These are phyloP conservation scores for Lactarius trivialis DNA, from an alignment of 768 basidiomycete genomes.

Conservation along the genomic window DNA sequence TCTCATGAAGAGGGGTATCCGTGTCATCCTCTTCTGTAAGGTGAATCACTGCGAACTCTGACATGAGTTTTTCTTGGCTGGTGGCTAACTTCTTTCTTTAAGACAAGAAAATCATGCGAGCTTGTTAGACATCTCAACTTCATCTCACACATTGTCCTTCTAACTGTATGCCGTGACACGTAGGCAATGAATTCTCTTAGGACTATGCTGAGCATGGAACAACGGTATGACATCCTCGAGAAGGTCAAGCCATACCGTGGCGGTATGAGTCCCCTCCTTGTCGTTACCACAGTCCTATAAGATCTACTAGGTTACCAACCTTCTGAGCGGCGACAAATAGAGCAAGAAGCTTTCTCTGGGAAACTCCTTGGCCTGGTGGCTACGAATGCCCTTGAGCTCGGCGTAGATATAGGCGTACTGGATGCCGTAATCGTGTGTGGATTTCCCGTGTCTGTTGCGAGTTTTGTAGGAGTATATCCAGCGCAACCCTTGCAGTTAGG, in stretches of 20 bases:
- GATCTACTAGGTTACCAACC: constrained; percentile 3
- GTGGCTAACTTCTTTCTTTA: neutral
- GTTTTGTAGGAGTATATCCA: constrained; percentile 49
- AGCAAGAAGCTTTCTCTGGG: constrained; percentile 81
- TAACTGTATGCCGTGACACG: neutral
- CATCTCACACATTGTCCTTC: neutral
- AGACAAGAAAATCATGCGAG: constrained; percentile 82
- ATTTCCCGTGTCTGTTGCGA: constrained; percentile 73
- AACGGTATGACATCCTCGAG: constrained; percentile 66
- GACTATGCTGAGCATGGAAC: constrained; percentile 62
- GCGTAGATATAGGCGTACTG: constrained; percentile 84
- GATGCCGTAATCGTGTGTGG: constrained; percentile 89
- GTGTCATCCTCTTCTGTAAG: constrained; percentile 88
- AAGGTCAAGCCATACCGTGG: constrained; percentile 80
- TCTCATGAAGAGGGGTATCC: constrained; percentile 73
- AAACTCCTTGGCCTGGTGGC: constrained; percentile 79
- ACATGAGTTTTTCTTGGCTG: neutral
- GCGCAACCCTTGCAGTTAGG: too few species aligned
- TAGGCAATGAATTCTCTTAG: constrained; percentile 78
- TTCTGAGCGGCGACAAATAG: constrained; percentile 77
- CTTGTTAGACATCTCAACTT: constrained; percentile 40
- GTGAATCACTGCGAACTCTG: constrained; percentile 31
- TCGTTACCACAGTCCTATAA: neutral
- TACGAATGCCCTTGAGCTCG: constrained; percentile 86
- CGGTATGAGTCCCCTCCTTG: constrained; percentile 38